These are phyloP conservation scores for Poterioochromonas sp. DNA, from an alignment of 352 stramenopile genomes.

Conservation along the genomic window DNA sequence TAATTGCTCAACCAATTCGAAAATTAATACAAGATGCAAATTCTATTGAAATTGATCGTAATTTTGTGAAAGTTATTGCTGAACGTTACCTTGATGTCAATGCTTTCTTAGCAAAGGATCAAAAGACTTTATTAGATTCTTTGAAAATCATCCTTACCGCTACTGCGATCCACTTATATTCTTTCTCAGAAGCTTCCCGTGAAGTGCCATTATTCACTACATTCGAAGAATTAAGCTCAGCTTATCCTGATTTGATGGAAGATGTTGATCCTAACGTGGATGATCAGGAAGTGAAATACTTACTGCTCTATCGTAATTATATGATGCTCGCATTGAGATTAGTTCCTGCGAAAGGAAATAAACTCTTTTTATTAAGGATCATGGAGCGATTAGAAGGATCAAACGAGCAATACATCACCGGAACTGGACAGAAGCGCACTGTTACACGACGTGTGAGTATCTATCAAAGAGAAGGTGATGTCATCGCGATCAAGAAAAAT, in stretches of 20 bases:
- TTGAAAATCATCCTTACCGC: too few relatives aligned
- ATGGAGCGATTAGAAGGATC: not conserved
- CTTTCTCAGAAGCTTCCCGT: too few relatives aligned
- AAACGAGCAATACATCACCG: not conserved
- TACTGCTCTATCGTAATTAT: not conserved
- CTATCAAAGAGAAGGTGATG: slow-evolving; percentile 9
- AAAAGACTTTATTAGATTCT: not conserved
- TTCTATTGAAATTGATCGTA: not conserved
- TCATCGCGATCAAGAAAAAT: not conserved
- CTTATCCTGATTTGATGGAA: not conserved
- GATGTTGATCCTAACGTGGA: too few relatives aligned
- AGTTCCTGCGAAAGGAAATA: not conserved
- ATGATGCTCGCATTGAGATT: not conserved
- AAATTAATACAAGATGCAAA: not conserved
- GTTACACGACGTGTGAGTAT: not conserved
- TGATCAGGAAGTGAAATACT: not conserved
- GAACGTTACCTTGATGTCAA: not conserved
- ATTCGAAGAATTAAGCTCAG: not conserved
- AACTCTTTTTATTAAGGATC: not conserved
- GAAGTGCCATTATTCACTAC: not conserved
- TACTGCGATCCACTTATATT: not conserved
- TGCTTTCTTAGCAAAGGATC: not conserved
- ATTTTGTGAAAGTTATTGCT: not conserved
- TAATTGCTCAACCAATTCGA: not conserved
- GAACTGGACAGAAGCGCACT: not conserved